Evolutionary conservation across 495 filamentous ascomycete species (phyloP).

Genomic region (Cairneyella variabilis): DNA sequence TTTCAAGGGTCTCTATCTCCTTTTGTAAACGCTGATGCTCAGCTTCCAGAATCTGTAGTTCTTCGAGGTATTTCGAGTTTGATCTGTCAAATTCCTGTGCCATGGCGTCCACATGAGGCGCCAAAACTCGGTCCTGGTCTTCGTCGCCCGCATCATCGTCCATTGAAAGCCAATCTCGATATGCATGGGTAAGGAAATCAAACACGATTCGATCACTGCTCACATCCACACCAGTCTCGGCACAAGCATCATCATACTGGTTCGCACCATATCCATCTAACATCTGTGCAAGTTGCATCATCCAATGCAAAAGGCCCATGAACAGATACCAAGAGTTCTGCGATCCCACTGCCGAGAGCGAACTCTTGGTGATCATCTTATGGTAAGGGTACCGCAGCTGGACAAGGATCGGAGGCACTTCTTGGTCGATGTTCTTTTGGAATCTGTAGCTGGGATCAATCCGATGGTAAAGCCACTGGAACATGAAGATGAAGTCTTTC

Average conservation of each 20-base stretch:
- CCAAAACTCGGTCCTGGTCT: conserved; percentile 66
- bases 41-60: conserved; percentile 76
- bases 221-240: conserved; percentile 81
- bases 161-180: conserved; percentile 87
- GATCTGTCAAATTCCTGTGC: conserved; percentile 79
- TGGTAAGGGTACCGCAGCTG: conserved; percentile 93
- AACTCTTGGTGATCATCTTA: conserved; percentile 88
- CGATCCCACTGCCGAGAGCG: conserved; percentile 88
- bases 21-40: conserved; percentile 73
- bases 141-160: conserved; percentile 84
- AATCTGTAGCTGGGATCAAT: conserved; percentile 93
- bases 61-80: conserved; percentile 74
- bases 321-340: conserved; percentile 90
- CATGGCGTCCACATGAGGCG: conserved; percentile 87
- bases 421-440: conserved; percentile 85
- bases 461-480: conserved; percentile 94
- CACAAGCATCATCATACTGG: conserved; percentile 82
- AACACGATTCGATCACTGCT: conserved; percentile 88
- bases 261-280: conserved; percentile 72
- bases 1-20: conserved; percentile 85
- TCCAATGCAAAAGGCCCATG: conserved; percentile 92
- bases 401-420: conserved; percentile 86
- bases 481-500: conserved; percentile 95
- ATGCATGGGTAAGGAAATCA: conserved; percentile 81
- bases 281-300: conserved; percentile 95